Evolutionary conservation across 352 stramenopile species (phyloP).

Genomic region (Phytopythium boreale): DNA sequence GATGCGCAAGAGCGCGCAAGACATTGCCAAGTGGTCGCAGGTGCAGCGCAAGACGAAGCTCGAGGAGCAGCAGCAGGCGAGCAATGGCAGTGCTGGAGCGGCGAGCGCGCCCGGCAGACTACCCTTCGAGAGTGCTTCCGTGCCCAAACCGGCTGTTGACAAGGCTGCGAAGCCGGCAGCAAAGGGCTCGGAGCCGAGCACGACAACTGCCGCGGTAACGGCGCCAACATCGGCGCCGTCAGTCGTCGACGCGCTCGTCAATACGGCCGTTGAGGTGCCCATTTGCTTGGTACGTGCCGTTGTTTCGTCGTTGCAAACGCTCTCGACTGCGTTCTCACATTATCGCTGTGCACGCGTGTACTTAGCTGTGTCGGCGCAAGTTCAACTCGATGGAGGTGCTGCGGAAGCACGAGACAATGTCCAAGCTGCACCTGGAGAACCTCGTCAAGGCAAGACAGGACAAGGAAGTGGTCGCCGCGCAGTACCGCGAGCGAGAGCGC

Average conservation of each 20-base stretch:
- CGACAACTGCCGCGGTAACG: not conserved
- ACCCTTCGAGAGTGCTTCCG: not conserved
- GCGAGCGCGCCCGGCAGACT: not conserved
- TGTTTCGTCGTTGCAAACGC: not conserved
- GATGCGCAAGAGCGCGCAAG: constrained; percentile 71
- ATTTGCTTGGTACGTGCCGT: constrained; percentile 71
- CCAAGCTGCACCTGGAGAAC: constrained; percentile 72
- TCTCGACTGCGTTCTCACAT: not conserved
- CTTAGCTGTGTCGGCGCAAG: constrained; percentile 81
- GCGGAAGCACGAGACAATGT: constrained; percentile 76
- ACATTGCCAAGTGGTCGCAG: constrained; percentile 86
- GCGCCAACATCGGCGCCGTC: constrained; percentile 10
- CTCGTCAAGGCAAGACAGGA: constrained; percentile 73
- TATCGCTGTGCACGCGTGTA: not conserved
- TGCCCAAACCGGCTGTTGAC: not conserved
- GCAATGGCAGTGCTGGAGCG: no score
- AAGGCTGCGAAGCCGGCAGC: not conserved
- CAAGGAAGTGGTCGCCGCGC: constrained; percentile 56
- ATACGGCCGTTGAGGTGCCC: constrained; percentile 48
- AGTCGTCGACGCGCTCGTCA: constrained; percentile 35
- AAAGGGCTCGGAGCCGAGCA: not conserved
- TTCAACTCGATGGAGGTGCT: constrained; percentile 73
- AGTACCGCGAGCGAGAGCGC: constrained; percentile 62
- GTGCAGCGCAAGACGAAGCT: constrained; percentile 32
- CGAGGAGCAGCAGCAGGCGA: constrained; percentile 12